Conservation (phyloP, 371 early-diverging fungal genomes). For the Mortierella sp. region DNA sequence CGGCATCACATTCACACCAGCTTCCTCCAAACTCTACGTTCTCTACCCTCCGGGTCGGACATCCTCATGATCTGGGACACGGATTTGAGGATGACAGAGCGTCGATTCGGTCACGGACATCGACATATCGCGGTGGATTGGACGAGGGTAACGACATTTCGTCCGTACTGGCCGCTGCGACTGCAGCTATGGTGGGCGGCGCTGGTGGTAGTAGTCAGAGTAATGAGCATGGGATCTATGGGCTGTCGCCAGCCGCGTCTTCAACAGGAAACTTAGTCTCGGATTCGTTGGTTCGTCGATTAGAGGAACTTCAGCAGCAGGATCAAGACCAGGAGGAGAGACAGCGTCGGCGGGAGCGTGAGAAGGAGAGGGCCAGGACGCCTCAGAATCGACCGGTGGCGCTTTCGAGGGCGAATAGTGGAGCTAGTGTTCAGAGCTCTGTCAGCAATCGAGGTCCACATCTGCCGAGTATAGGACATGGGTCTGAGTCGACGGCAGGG, state of each 20-base stretch:
- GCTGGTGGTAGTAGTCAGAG: background rate
- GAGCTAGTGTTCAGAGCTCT: constrained; percentile 21
- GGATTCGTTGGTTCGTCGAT: constrained; percentile 44
- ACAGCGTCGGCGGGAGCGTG: constrained; percentile 14
- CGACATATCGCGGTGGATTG: constrained; percentile 20
- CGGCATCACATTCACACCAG: constrained; percentile 25
- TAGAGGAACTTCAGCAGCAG: constrained; percentile 49
- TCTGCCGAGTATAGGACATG: background rate
- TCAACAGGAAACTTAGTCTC: constrained; percentile 28
- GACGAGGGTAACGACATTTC: constrained; percentile 28
- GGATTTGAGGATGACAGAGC: constrained; percentile 32
- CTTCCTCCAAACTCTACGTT: constrained; percentile 5
- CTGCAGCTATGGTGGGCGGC: constrained; percentile 9
- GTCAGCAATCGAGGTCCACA: background rate
- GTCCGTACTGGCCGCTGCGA: constrained; percentile 7
- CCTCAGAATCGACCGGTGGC: constrained; percentile 10
- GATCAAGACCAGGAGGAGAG: constrained; percentile 39
- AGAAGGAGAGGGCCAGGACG: constrained; percentile 7
- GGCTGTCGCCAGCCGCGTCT: constrained; percentile 16
- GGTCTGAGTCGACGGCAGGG: background rate
- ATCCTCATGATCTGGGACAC: constrained; percentile 13
- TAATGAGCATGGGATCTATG: constrained; percentile 14
- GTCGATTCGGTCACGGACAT: constrained; percentile 42
- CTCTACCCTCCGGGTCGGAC: background rate
- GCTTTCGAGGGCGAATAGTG: constrained; percentile 24